Evolutionary conservation across 768 basidiomycete genomes (phyloP).

Genomic region (Pilatotrama ljubarskyi): DNA sequence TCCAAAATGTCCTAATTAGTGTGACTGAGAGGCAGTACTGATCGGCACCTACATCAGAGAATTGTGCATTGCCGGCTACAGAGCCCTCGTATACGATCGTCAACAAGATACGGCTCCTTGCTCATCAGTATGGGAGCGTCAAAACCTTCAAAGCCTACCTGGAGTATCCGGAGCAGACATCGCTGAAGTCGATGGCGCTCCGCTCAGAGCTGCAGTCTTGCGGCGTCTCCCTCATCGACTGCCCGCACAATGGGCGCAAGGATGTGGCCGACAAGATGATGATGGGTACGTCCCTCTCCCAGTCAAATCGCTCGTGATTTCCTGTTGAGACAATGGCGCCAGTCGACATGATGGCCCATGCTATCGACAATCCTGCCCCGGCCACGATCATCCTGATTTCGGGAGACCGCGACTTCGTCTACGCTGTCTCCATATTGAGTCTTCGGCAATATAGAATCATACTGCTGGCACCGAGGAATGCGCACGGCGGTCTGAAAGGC

Average conservation of each 20-base stretch:
- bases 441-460: conserved; percentile 19
- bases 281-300: conserved; percentile 35
- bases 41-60: conserved; percentile 30
- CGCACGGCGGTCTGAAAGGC: conserved; percentile 47
- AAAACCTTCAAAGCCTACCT: conserved; percentile 56
- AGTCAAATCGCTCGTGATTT: background rate
- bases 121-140: conserved; percentile 47
- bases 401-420: conserved; percentile 67
- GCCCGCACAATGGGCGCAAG: conserved; percentile 31
- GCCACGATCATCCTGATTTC: conserved; percentile 63
- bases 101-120: conserved; percentile 45
- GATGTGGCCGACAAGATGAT: conserved; percentile 52
- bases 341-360: conserved; percentile 71
- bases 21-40: background rate
- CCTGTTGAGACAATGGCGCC: background rate
- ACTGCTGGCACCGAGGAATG: conserved; percentile 32
- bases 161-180: conserved; percentile 42
- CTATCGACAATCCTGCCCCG: conserved; percentile 57
- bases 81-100: conserved; percentile 44
- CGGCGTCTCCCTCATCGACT: conserved; percentile 45
- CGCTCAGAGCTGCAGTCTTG: conserved; percentile 49
- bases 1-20: background rate
- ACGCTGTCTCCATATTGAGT: conserved; percentile 41
- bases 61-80: conserved; percentile 37
- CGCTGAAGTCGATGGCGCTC: conserved; percentile 36